Evolutionary conservation across 768 basidiomycete species (phyloP).

Genomic region (Lentinula aciculospora): DNA sequence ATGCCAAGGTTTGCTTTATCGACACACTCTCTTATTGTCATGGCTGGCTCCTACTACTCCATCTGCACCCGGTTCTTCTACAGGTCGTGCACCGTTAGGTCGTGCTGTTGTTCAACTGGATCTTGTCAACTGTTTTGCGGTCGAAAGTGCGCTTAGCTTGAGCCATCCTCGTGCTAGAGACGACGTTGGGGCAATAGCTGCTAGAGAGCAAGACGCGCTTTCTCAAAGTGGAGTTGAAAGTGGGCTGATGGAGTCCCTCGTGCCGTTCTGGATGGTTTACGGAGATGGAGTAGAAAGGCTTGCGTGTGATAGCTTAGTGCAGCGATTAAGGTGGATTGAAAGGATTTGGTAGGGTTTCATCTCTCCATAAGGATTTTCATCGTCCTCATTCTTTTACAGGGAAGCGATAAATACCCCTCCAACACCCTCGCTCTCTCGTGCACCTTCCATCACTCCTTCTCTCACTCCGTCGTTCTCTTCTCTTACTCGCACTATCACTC

Average conservation of each 20-base stretch:
- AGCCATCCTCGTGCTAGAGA: constrained; percentile 76
- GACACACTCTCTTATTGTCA: constrained; percentile 77
- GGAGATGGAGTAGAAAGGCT: constrained; percentile 85
- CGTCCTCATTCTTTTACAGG: constrained; percentile 35
- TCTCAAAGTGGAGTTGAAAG: not conserved
- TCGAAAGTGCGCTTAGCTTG: constrained; percentile 78
- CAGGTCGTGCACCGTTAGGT: constrained; percentile 24
- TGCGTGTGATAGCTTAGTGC: constrained; percentile 82
- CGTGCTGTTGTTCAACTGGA: constrained; percentile 85
- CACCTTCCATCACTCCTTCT: constrained; percentile 40
- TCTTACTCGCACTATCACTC: constrained; percentile 1
- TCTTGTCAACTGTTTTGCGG: constrained; percentile 79
- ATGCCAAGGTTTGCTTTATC: constrained; percentile 78
- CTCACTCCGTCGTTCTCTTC: constrained; percentile 31
- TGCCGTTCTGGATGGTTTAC: constrained; percentile 90
- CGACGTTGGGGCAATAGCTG: constrained; percentile 85
- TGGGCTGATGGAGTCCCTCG: constrained; percentile 63
- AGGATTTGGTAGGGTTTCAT: constrained; percentile 68
- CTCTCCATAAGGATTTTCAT: not conserved
- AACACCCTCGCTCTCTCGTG: constrained; percentile 39
- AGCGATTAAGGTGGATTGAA: constrained; percentile 88
- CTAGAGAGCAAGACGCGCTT: constrained; percentile 49
- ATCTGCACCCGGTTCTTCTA: not conserved
- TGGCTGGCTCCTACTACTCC: constrained; percentile 79
- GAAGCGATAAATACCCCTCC: constrained; percentile 68